phyloP scores from a whole-genome alignment of 441 rosid genomes.

The Cnidoscolus chayamansa region DNA sequence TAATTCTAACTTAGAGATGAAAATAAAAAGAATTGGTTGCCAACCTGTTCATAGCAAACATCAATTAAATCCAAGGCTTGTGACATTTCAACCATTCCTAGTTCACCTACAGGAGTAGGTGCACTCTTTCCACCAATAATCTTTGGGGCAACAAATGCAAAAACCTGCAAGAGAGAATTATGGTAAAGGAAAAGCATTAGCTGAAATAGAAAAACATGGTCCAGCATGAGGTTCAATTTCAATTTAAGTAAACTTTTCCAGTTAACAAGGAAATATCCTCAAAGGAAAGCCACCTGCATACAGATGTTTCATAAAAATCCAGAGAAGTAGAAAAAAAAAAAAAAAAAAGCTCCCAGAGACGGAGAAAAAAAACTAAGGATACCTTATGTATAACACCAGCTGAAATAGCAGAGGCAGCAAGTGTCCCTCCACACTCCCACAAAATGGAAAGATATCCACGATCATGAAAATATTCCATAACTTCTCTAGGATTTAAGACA shows the following conservation, averaged over 20 bases:
- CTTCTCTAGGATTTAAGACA: constrained; percentile 81
- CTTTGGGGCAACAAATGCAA: constrained; percentile 91
- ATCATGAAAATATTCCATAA: constrained; percentile 86
- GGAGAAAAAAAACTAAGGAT: background rate
- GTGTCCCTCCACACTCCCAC: constrained; percentile 95
- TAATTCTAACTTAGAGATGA: background rate
- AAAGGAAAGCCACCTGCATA: background rate
- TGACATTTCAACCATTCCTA: constrained; percentile 98
- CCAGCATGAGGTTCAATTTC: background rate
- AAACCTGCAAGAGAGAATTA: constrained; percentile 51
- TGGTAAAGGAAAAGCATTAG: background rate
- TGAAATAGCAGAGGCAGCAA: constrained; percentile 87
- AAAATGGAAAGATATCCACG: constrained; percentile 85
- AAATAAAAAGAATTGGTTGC: constrained; percentile 1
- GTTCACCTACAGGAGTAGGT: constrained; percentile 91
- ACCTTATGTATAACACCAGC: constrained; percentile 89
- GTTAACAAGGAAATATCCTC: constrained; percentile 1
- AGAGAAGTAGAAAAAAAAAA: background rate
- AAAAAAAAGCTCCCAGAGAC: background rate
- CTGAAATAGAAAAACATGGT: background rate
- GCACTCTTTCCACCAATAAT: constrained; percentile 86
- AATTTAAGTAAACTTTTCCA: background rate
- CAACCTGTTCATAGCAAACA: constrained; percentile 77
- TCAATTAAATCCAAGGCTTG: constrained; percentile 81
- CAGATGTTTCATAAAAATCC: background rate